Base-by-base conservation (phyloP, 192 early-diverging fungal genomes). In the Backusella tarrabulga region DNA sequence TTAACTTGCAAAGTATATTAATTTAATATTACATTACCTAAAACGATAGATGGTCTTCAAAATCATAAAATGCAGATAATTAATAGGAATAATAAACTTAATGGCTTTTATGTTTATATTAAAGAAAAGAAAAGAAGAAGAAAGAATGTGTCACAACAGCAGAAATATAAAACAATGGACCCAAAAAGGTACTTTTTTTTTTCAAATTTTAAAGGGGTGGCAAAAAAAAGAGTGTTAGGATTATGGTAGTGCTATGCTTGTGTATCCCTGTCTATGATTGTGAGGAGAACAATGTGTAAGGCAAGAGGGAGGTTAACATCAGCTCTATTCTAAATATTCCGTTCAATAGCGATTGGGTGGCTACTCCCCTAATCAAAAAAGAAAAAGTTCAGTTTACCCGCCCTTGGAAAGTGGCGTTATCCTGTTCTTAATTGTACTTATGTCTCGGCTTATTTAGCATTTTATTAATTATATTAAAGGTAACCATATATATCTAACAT, bases 321-420 rank as follows among this genome's bases (percentile, higher is more conserved):
- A 70, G 68, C 21, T 40, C 19, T 26, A 70, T 70, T 70, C 68
- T 70, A 70, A 70, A 70, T 70, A 70, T 70, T 63, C 23, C 23
- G 56, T 63, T 63, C 23, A 63, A 29, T 63, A 26, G 23, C 23
- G 26, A 29, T 29, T 29, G 56, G 46, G 56, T 63, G 56, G 56
- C 56, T 63, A 63, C 2, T 63, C 56, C 56, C 56, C 56, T 63
- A 29, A 29, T 63, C 21, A 11, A 50, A 50, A 44, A 17, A 7
- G 17, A 50, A 50, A 50, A n/a, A n/a, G 14, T 26, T 63, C 56
- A 63, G 56, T 63, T 63, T 63, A 63, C 56, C 56, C 56, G 56
- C 56, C 23, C 56, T 63, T 63, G 56, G 56, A 63, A 63, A 63
- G 56, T 63, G 56, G 56, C 56, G 56, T 63, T 63, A 63, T 29